Percentiles rank a stretch among this genome's conserved stretches.
phyloP scores from a whole-genome alignment of 75 land plant species.

The Chamaecyparis obtusa region DNA sequence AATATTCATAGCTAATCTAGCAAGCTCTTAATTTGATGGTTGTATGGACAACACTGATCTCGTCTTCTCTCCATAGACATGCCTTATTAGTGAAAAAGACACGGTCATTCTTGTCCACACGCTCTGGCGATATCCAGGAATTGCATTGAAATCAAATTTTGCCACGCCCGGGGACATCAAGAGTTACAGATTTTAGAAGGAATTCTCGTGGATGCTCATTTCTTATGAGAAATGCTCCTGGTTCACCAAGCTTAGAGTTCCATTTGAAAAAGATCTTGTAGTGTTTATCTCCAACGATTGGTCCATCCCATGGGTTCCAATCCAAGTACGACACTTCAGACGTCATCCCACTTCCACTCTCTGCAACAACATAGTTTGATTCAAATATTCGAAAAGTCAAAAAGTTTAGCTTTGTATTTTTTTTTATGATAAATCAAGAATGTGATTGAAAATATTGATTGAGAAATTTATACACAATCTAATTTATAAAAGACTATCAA shows the following conservation, averaged over 20 bases:
- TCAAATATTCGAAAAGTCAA: too few species aligned
- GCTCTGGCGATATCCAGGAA: slow-evolving; percentile 75
- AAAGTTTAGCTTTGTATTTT: too few species aligned
- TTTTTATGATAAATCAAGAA: too few species aligned
- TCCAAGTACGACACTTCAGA: not conserved
- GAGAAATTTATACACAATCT: too few species aligned
- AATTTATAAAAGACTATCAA: too few species aligned
- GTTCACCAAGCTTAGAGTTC: slow-evolving; percentile 14
- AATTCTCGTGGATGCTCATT: slow-evolving; percentile 38
- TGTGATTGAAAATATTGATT: too few species aligned
- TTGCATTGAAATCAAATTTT: slow-evolving; percentile 69
- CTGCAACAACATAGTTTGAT: not conserved
- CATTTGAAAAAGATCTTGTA: slow-evolving; percentile 5
- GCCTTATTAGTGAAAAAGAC: slow-evolving; percentile 84
- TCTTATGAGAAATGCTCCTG: slow-evolving; percentile 32
- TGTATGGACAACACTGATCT: too few species aligned
- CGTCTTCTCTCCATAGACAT: not conserved
- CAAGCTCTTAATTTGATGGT: too few species aligned
- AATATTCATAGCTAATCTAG: too few species aligned
- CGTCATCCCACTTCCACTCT: not conserved
- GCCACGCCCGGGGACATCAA: slow-evolving; percentile 25
- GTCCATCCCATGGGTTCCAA: slow-evolving; percentile 10
- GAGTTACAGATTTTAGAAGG: slow-evolving; percentile 4
- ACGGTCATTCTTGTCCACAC: slow-evolving; percentile 47
- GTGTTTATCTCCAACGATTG: slow-evolving; percentile 4